A percentile compares a stretch with the other conserved stretches of the same genome.
These are phyloP conservation scores for Diplodia corticola DNA, from an alignment of 2,329 filamentous ascomycete genomes.

Conservation along the genomic window DNA sequence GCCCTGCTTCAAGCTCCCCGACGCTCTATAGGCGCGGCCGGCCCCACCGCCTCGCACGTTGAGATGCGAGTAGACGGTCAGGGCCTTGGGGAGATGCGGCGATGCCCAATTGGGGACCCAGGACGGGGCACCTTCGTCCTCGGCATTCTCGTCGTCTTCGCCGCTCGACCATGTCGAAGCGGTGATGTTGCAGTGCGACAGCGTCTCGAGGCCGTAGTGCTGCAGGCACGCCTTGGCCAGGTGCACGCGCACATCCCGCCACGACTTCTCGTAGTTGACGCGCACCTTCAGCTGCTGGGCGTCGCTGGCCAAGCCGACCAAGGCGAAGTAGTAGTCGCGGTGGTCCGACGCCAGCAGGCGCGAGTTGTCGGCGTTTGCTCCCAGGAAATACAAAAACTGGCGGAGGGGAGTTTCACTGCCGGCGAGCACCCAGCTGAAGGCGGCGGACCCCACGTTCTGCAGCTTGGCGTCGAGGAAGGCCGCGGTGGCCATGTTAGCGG, in stretches of 20 bases:
- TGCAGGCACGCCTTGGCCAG: neutral
- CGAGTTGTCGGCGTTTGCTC: neutral
- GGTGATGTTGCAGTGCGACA: slow-evolving; percentile 1
- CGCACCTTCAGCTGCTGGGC: neutral
- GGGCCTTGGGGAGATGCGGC: neutral
- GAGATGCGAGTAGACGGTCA: slow-evolving; percentile 4
- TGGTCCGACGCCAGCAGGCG: slow-evolving; percentile 7
- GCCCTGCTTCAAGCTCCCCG: neutral
- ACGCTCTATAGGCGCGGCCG: slow-evolving; percentile 1
- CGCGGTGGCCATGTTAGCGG: neutral
- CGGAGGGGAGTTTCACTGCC: neutral
- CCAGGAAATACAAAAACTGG: slow-evolving; percentile 11
- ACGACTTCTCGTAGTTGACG: neutral
- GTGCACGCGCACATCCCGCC: neutral
- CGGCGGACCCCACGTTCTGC: neutral
- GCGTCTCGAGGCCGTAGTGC: slow-evolving; percentile 1
- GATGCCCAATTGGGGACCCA: slow-evolving; percentile 18
- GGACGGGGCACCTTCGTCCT: neutral
- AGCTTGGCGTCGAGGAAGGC: slow-evolving; percentile 4
- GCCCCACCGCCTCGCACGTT: neutral
- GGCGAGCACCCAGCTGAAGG: neutral
- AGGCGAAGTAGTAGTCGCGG: slow-evolving; percentile 10
- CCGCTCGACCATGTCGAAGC: neutral
- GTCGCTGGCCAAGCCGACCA: slow-evolving; percentile 11
- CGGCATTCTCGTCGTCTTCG: neutral